These are phyloP conservation scores for Podila epicladia DNA, from an alignment of 192 early-diverging fungal species.

Conservation along the genomic window DNA sequence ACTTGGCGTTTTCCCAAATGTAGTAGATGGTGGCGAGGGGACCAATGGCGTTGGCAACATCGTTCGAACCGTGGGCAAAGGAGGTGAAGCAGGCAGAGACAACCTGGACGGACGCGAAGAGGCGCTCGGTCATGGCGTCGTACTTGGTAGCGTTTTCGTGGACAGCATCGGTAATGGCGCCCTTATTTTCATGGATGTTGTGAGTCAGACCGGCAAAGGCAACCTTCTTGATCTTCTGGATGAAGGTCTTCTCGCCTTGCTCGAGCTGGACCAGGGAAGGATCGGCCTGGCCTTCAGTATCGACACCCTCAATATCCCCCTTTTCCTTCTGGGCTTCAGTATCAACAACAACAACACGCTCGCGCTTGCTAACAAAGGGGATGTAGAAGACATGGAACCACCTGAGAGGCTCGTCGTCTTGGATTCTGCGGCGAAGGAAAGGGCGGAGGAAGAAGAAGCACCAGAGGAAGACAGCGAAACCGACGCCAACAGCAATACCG, in stretches of 20 bases:
- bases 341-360: not conserved
- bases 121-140: constrained; percentile 80
- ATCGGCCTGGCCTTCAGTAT: not conserved
- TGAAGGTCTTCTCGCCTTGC: not conserved
- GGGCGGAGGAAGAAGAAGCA: constrained; percentile 70
- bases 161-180: constrained; percentile 52
- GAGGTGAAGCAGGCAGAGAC: constrained; percentile 85
- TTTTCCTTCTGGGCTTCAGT: constrained; percentile 1
- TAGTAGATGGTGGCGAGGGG: constrained; percentile 80
- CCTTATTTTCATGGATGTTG: constrained; percentile 14
- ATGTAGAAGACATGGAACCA: constrained; percentile 79
- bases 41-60: constrained; percentile 89
- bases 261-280: constrained; percentile 13
- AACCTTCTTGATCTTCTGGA: not conserved
- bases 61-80: constrained; percentile 89
- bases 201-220: constrained; percentile 13
- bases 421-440: constrained; percentile 70
- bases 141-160: constrained; percentile 74
- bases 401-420: constrained; percentile 69
- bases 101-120: constrained; percentile 87
- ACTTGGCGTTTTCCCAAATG: constrained; percentile 64
- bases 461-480: constrained; percentile 59
- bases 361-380: constrained; percentile 56
- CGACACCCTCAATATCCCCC: not conserved
- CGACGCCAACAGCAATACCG: constrained; percentile 71